Percentiles rank a stretch among this genome's conserved stretches.
These are phyloP conservation scores for Fistulinella prunicolor DNA, from an alignment of 768 basidiomycete genomes.

Conservation along the genomic window DNA sequence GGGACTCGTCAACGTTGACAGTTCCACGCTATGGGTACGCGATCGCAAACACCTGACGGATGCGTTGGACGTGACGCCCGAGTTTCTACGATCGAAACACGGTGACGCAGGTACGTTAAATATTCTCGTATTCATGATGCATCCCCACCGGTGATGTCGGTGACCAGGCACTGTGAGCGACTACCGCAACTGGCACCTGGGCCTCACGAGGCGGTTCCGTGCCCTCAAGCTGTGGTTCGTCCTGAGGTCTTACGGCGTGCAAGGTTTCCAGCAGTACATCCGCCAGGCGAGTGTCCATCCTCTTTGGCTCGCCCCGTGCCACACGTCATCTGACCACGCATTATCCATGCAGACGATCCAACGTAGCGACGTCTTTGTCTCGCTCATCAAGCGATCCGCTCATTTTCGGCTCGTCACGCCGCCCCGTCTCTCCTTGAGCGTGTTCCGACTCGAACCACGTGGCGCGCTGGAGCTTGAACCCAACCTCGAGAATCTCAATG, in stretches of 20 bases:
- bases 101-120: conserved; percentile 60
- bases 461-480: neutral
- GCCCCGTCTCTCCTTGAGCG: conserved; percentile 69
- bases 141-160: neutral
- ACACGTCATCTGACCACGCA: neutral
- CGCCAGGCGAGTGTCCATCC: conserved; percentile 22
- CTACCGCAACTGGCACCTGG: conserved; percentile 83
- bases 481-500: too few species aligned
- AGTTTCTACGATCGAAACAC: conserved; percentile 76
- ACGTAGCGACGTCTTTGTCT: conserved; percentile 55
- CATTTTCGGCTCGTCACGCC: conserved; percentile 63
- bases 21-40: conserved; percentile 76
- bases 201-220: conserved; percentile 84
- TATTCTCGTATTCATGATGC: neutral
- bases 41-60: conserved; percentile 69
- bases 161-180: conserved; percentile 73
- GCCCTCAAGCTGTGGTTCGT: conserved; percentile 94
- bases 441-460: conserved; percentile 69
- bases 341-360: conserved; percentile 52
- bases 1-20: conserved; percentile 89
- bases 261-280: conserved; percentile 82
- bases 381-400: conserved; percentile 48
- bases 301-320: too few species aligned
- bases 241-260: conserved; percentile 73
- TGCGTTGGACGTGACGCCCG: conserved; percentile 84